These are phyloP conservation scores for Fragilaria radians DNA, from an alignment of 108 stramenopile genomes.

Conservation along the genomic window DNA sequence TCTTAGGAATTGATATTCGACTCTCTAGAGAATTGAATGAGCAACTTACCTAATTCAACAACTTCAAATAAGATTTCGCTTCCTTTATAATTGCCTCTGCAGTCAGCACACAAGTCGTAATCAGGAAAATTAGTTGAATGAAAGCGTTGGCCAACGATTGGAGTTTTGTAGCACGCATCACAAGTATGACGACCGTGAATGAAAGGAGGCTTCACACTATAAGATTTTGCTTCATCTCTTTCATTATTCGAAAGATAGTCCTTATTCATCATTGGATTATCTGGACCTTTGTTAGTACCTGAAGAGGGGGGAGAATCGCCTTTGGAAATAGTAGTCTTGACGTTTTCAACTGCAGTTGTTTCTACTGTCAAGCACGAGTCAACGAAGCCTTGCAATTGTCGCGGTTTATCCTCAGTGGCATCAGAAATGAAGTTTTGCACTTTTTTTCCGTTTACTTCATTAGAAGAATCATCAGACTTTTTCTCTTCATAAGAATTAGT, in stretches of 20 bases:
- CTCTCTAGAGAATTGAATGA: not conserved
- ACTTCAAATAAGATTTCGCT: slow-evolving; percentile 58
- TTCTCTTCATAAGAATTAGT: not conserved
- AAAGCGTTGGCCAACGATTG: slow-evolving; percentile 77
- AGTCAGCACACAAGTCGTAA: slow-evolving; percentile 74
- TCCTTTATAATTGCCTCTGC: slow-evolving; percentile 62
- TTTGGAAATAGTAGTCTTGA: slow-evolving; percentile 13
- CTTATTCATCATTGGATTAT: not conserved
- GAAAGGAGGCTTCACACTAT: slow-evolving; percentile 29
- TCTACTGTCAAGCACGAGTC: slow-evolving; percentile 20
- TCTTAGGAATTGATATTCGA: not conserved
- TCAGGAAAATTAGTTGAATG: slow-evolving; percentile 73
- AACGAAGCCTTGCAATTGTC: slow-evolving; percentile 10
- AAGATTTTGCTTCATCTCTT: slow-evolving; percentile 4
- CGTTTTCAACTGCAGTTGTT: slow-evolving; percentile 18
- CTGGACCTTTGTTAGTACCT: slow-evolving; percentile 1
- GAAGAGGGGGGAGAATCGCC: not conserved
- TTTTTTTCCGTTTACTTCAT: not conserved
- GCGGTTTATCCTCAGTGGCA: not conserved
- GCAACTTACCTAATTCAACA: slow-evolving; percentile 44
- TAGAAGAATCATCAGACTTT: not conserved
- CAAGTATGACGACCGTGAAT: slow-evolving; percentile 87
- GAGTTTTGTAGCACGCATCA: slow-evolving; percentile 71
- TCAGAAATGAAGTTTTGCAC: not conserved
- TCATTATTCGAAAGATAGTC: slow-evolving; percentile 1